Percentiles rank a stretch among this genome's conserved stretches.
Conservation (phyloP, 768 basidiomycete species). For the Mycena filopes region DNA sequence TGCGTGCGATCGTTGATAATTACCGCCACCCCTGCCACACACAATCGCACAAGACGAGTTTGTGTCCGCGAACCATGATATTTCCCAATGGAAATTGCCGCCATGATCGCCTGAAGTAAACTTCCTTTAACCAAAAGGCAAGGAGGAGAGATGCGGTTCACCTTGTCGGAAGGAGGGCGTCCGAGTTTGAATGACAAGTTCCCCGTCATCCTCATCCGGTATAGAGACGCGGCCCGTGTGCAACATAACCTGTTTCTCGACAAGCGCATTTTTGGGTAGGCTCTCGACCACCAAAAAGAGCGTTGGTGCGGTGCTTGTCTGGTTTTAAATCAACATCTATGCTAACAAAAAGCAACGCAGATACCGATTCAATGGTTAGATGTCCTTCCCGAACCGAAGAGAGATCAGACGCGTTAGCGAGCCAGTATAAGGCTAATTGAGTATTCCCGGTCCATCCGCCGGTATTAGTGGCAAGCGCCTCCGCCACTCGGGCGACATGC, state of each 20-base stretch:
- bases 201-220: conserved; percentile 61
- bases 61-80: conserved; percentile 55
- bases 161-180: conserved; percentile 55
- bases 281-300: conserved; percentile 71
- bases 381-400: conserved; percentile 54
- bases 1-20: background rate
- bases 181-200: conserved; percentile 44
- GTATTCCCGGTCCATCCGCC: conserved; percentile 71
- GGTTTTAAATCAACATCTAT: background rate
- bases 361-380: conserved; percentile 37
- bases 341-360: background rate
- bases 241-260: conserved; percentile 81
- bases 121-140: background rate
- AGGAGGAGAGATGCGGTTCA: conserved; percentile 32
- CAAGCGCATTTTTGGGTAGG: conserved; percentile 75
- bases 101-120: conserved; percentile 29
- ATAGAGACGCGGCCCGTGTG: conserved; percentile 72
- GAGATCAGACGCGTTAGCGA: conserved; percentile 55
- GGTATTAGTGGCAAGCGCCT: conserved; percentile 64
- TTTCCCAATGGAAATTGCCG: conserved; percentile 55
- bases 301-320: conserved; percentile 46
- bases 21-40: conserved; percentile 53
- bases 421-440: conserved; percentile 80
- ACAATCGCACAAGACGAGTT: conserved; percentile 55
- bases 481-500: conserved; percentile 77